Evolutionary conservation across 2,329 filamentous ascomycete genomes (phyloP), one percentile per base, ranked within the genome.

Genomic region (Aureobasidium pullulans): DNA sequence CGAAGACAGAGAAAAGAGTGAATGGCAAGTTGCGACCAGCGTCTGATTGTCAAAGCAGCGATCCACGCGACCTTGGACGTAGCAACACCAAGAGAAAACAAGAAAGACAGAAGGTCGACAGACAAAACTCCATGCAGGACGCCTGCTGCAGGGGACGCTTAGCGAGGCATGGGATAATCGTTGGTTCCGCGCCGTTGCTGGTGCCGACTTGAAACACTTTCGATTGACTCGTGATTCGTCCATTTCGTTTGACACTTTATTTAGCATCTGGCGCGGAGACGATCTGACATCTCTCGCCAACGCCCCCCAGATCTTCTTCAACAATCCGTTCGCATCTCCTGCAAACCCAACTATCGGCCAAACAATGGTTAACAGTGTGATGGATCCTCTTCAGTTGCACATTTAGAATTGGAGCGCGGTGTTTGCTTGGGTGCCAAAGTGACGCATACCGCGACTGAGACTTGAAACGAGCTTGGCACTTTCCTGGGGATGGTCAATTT

Each of bases 131-230:
- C 37, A 42, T 54, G 50, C 49, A 39, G 47, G 32, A 49, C 34
- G 50, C 28, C 36, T 43, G 50, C 50, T 54, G 50, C 50, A 54
- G 50, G 50, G 28, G 50, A 32, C 34, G n/a, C 50, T 54, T 42
- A 54, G 50, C 50, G 50, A 56, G 52, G 52, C 40, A 56, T 40
- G 52, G 52, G 31, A 56, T 56, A 40, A 42, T 36, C 52, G 52
- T 46, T 56, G 52, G 52, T 36, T 29, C 29, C 52, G 40, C 52
- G 52, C 52, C 52, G 52, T 56, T 56, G 52, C 36, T 44, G n/a
- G 31, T 16, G 39, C 31, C 39, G 46, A 16, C 16, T 11, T 56
- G 52, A 56, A 56, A 56, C 52, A 34, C 39, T 32, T 28, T 29
- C 23, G 50, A 32, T 34, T 34, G 50, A 7, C 28, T 36, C 19